Evolutionary conservation across 2,329 filamentous ascomycete genomes (phyloP), one percentile per base, ranked within the genome.

Genomic region (Colletotrichum theobromicola): DNA sequence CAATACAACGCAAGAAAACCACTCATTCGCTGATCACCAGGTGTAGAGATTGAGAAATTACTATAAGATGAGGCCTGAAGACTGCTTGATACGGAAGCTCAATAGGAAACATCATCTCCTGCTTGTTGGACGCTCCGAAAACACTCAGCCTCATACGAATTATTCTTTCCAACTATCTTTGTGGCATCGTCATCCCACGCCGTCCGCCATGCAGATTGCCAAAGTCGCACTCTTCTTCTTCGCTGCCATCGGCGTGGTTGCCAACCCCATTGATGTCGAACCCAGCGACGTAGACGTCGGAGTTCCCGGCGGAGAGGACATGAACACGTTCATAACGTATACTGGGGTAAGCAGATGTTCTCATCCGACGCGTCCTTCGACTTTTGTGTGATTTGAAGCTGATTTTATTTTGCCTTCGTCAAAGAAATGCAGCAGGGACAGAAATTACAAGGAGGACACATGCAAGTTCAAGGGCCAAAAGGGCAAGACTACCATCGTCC

Each of bases 1-100:
- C 37, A 2, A 42, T 0, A 1, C 9, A n/a, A 1, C 0, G 37
- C 37, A 42, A 0, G n/a, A 18, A 0, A 0, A 0, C 37, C 12
- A 42, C 1, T n/a, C 5, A 46, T 12, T 46, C 0, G 18, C 37
- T n/a, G 9, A 18, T 0, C 37, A 46, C 0, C 18, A 5, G 37
- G n/a, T 46, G 0, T 8, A 46, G 9, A n/a, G 37, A 46, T n/a
- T 0, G 0, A 18, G 18, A 1, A n/a, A 46, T 18, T 12, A 5
- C 18, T n/a, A 46, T 46, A 46, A 42, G 4, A 4, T 0, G 1
- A 46, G 8, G 37, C 37, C 12, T 0, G 3, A 46, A 18, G 18
- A n/a, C 37, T n/a, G 9, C 9, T 18, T 46, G 37, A 12, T 46
- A 0, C 6, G 6, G 37, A n/a, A 12, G 9, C 0, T 46, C n/a